Conservation (phyloP, 2,329 filamentous ascomycete genomes). For the Cladophialophora psammophila region DNA sequence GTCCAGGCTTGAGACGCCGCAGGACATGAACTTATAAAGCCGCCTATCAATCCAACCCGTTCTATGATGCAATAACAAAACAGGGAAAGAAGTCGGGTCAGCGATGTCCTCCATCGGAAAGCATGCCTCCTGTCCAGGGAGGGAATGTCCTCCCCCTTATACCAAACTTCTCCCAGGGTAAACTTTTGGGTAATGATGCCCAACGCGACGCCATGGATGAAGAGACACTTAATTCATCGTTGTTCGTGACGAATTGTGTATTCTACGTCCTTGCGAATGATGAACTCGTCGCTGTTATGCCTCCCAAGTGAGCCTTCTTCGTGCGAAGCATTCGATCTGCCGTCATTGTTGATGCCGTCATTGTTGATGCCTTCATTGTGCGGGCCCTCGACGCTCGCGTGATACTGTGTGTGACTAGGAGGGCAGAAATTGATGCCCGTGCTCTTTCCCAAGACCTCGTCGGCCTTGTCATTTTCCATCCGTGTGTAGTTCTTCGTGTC, state of each 20-base stretch:
- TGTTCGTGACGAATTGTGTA: constrained; percentile 31
- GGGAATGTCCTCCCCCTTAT: no score
- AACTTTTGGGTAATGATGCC: no score
- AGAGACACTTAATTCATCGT: not conserved
- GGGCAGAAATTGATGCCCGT: constrained; percentile 15
- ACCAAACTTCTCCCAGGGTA: no score
- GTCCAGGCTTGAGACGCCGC: no score
- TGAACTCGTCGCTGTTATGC: constrained; percentile 31
- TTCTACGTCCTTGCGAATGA: constrained; percentile 33
- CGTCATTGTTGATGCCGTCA: constrained; percentile 18
- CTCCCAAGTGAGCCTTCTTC: constrained; percentile 30
- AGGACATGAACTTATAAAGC: no score
- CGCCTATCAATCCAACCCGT: no score
- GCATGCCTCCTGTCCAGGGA: no score
- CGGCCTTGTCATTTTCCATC: constrained; percentile 10
- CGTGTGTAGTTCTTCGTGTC: not conserved
- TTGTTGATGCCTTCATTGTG: constrained; percentile 6
- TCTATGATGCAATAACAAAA: no score
- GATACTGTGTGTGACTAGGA: constrained; percentile 12
- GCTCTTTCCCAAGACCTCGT: constrained; percentile 13
- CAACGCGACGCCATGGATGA: no score
- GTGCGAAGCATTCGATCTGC: constrained; percentile 23
- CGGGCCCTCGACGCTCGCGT: constrained; percentile 21
- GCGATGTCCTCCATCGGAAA: no score
- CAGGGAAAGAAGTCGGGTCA: no score